These are phyloP conservation scores for Hypoxylon subgilvum DNA, from an alignment of 495 filamentous ascomycete species.

Conservation along the genomic window DNA sequence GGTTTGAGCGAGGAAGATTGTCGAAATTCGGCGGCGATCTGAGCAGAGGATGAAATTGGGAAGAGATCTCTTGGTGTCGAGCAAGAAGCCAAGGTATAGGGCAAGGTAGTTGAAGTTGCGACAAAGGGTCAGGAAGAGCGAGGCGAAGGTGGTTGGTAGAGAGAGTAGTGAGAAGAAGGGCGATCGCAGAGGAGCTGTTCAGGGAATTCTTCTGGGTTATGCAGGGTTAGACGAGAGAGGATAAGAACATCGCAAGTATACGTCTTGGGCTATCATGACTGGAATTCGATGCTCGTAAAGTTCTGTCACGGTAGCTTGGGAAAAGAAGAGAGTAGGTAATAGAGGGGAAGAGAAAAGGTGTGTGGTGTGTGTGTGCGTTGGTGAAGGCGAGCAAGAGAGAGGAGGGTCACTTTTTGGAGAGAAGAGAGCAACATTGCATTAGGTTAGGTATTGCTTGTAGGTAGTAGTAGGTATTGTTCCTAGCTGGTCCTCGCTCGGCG, in stretches of 20 bases:
- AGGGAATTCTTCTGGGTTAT: constrained; percentile 30
- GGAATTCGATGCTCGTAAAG: constrained; percentile 29
- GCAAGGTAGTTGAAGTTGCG: constrained; percentile 36
- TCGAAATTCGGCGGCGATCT: constrained; percentile 7
- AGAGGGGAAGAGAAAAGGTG: constrained; percentile 17
- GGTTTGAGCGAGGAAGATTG: constrained; percentile 2
- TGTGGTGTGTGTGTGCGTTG: constrained; percentile 16
- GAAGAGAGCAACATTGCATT: constrained; percentile 30
- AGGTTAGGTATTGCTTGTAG: neutral
- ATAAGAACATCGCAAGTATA: constrained; percentile 36
- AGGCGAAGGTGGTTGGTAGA: constrained; percentile 32
- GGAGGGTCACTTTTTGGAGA: constrained; percentile 40
- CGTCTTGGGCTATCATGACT: constrained; percentile 39
- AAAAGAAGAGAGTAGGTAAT: constrained; percentile 3
- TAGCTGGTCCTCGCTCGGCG: constrained; percentile 36
- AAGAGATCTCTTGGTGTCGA: constrained; percentile 8
- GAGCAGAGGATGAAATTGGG: constrained; percentile 12
- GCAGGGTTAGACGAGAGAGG: constrained; percentile 32
- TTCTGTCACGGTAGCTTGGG: constrained; percentile 11
- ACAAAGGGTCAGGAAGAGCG: constrained; percentile 29
- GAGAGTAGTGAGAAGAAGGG: constrained; percentile 19
- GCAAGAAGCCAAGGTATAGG: constrained; percentile 13
- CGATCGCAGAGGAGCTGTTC: constrained; percentile 27
- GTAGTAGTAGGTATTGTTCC: constrained; percentile 33
- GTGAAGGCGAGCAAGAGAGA: constrained; percentile 37